phyloP scores from a whole-genome alignment of 805 yeast genomes.

The Yamadazyma paraphyllophila region DNA sequence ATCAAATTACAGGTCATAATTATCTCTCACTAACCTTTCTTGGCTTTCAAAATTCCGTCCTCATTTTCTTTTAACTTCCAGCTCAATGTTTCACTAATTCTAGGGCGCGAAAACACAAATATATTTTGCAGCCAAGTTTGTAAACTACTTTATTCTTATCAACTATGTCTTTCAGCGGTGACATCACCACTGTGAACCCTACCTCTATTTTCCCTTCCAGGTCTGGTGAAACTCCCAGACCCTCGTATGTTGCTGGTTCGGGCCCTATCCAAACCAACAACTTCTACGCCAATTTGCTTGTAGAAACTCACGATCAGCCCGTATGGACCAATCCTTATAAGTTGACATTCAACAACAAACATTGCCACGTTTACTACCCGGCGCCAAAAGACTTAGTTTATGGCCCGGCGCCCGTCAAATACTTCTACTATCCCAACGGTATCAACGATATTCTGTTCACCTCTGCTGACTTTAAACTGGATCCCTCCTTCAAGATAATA shows the following conservation, averaged over 20 bases:
- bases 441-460: conserved; percentile 15
- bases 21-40: too few species aligned
- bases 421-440: conserved; percentile 18
- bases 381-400: conserved; percentile 13
- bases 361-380: conserved; percentile 14
- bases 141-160: neutral
- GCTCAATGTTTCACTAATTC: too few species aligned
- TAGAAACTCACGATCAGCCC: conserved; percentile 13
- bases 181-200: conserved; percentile 16
- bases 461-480: conserved; percentile 11
- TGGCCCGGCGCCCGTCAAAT: conserved; percentile 15
- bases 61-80: too few species aligned
- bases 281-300: conserved; percentile 17
- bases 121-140: conserved; percentile 7
- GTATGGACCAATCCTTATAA: conserved; percentile 19
- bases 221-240: conserved; percentile 16
- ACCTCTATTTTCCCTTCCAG: conserved; percentile 13
- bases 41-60: too few species aligned
- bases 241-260: conserved; percentile 10
- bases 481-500: conserved; percentile 9
- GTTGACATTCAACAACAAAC: conserved; percentile 9
- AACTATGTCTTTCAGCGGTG: conserved; percentile 14
- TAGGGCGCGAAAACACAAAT: too few species aligned
- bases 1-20: too few species aligned
- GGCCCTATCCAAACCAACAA: conserved; percentile 17